These are phyloP conservation scores for Eucalyptus brandiana DNA, from an alignment of 345 rosid genomes.

Conservation along the genomic window DNA sequence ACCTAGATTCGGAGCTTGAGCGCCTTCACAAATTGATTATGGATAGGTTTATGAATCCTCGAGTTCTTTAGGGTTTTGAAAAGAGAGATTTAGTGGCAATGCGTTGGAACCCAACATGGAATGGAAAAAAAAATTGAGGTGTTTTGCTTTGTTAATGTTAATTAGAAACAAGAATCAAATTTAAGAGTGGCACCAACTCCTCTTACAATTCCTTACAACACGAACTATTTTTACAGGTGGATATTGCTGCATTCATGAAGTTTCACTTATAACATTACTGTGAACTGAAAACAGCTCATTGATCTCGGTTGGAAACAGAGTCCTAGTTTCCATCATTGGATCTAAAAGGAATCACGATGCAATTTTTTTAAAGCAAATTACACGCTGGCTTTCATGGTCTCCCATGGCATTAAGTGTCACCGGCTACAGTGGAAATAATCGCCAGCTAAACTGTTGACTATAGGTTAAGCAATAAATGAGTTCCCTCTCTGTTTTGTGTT, in stretches of 20 bases:
- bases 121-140: not conserved
- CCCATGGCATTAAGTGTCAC: not conserved
- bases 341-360: not conserved
- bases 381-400: not conserved
- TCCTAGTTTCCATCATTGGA: not conserved
- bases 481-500: not conserved
- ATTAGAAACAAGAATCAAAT: not conserved
- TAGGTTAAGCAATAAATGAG: not conserved
- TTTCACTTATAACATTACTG: not conserved
- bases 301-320: not conserved
- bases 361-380: not conserved
- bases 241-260: not conserved
- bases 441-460: not conserved
- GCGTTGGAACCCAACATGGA: not conserved
- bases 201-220: not conserved
- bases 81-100: not conserved
- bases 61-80: not conserved
- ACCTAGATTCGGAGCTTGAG: not conserved
- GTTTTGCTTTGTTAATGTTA: not conserved
- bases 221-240: not conserved
- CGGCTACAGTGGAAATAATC: not conserved
- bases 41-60: not conserved
- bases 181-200: not conserved
- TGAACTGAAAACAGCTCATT: not conserved
- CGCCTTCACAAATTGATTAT: not conserved